phyloP scores from a whole-genome alignment of 2,329 filamentous ascomycete genomes.

The Mycogone perniciosa region DNA sequence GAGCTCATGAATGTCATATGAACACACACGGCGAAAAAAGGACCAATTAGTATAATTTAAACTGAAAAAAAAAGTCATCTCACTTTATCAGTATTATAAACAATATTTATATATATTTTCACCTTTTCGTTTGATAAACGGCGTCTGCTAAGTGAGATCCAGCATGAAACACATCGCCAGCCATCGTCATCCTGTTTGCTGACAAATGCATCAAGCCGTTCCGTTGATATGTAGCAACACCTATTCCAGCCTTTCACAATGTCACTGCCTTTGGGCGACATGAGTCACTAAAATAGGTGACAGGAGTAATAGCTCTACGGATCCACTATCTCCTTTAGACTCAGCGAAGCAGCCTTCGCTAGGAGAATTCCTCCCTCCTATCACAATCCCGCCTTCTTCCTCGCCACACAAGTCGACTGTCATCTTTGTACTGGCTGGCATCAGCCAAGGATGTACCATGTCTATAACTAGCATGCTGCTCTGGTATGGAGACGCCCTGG shows the following conservation, averaged over 20 bases:
- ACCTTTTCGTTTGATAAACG: no score
- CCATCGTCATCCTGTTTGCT: no score
- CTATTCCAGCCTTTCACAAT: no score
- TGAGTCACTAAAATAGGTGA: no score
- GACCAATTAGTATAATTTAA: background rate
- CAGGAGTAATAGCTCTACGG: no score
- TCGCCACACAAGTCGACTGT: slow-evolving; percentile 37
- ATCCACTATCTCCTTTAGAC: background rate
- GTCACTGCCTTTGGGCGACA: no score
- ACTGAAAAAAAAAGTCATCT: background rate
- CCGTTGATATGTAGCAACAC: no score
- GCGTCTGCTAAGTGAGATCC: no score
- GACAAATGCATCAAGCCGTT: no score
- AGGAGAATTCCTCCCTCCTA: slow-evolving; percentile 20
- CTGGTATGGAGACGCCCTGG: slow-evolving; percentile 36
- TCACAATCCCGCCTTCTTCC: slow-evolving; percentile 18
- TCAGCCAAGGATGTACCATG: slow-evolving; percentile 50
- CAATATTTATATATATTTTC: no score
- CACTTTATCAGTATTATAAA: background rate
- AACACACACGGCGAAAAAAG: background rate
- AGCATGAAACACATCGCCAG: no score
- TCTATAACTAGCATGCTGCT: slow-evolving; percentile 36
- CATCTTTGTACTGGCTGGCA: slow-evolving; percentile 42
- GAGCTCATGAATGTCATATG: background rate
- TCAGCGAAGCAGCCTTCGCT: slow-evolving; percentile 6